A percentile compares a stretch with the other conserved stretches of the same genome.
Conservation (phyloP, 345 rosid species). For the Pugionium dolabratum region DNA sequence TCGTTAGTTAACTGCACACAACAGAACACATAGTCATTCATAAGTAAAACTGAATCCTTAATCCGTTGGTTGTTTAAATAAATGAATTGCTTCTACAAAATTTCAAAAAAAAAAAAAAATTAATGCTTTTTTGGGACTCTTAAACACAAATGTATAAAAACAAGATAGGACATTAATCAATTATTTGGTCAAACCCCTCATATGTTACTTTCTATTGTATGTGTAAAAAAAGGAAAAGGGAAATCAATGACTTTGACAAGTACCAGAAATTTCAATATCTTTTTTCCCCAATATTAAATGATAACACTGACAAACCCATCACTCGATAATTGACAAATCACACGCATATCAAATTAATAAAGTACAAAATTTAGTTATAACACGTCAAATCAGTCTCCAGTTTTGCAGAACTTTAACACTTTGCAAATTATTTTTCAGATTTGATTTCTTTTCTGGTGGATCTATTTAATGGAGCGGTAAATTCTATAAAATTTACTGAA, state of each 20-base stretch:
- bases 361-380: background rate
- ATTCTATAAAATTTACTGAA: background rate
- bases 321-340: conserved; percentile 31
- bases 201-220: conserved; percentile 10
- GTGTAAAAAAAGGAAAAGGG: conserved; percentile 1
- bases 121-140: background rate
- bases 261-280: conserved; percentile 35
- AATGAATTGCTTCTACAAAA: background rate
- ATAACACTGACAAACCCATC: conserved; percentile 27
- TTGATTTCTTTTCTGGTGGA: background rate
- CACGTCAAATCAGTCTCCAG: conserved; percentile 3
- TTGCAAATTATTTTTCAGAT: background rate
- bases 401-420: background rate
- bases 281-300: conserved; percentile 8
- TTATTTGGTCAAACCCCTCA: conserved; percentile 18
- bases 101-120: background rate
- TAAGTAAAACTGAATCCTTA: background rate
- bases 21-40: conserved; percentile 1
- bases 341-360: conserved; percentile 1
- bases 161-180: too few relatives aligned
- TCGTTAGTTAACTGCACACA: background rate
- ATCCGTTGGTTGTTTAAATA: too few relatives aligned
- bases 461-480: background rate
- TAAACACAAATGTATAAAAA: background rate
- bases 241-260: conserved; percentile 23